A percentile compares a stretch with the other conserved stretches of the same genome.
Conservation (phyloP, 2,329 filamentous ascomycete genomes). For the Fusarium camptoceras region DNA sequence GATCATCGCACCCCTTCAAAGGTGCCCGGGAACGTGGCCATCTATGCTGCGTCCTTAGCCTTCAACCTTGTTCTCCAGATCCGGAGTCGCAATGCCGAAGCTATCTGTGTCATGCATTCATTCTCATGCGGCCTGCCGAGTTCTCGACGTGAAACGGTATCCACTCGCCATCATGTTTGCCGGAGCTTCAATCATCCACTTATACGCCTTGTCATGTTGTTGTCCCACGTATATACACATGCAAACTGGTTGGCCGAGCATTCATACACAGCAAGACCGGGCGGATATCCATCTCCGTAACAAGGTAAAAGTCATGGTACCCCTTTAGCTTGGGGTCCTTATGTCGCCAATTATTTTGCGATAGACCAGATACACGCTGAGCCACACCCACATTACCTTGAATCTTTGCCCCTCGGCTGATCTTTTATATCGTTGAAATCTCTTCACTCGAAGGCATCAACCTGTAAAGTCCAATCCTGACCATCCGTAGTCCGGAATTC, state of each 20-base stretch:
- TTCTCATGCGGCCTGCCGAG: conserved; percentile 25
- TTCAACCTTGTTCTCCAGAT: conserved; percentile 16
- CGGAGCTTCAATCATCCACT: conserved; percentile 27
- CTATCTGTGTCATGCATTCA: conserved; percentile 40
- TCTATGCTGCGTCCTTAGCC: neutral
- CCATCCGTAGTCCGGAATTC: conserved; percentile 75
- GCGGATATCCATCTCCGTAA: conserved; percentile 31
- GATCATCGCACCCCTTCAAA: conserved; percentile 24
- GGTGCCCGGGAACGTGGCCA: conserved; percentile 7
- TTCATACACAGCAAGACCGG: conserved; percentile 16
- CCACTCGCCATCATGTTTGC: conserved; percentile 37
- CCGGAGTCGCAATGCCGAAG: conserved; percentile 24
- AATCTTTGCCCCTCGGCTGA: conserved; percentile 18
- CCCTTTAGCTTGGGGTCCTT: conserved; percentile 28
- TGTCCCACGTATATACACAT: conserved; percentile 30
- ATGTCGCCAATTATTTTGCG: conserved; percentile 23
- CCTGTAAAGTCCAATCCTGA: conserved; percentile 62
- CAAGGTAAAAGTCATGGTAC: conserved; percentile 20
- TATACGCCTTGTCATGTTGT: conserved; percentile 25
- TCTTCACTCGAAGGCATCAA: conserved; percentile 63
- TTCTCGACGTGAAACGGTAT: conserved; percentile 36
- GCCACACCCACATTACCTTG: conserved; percentile 27
- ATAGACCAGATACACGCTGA: conserved; percentile 20
- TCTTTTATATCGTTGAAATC: conserved; percentile 19
- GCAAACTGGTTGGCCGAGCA: conserved; percentile 37